Base-by-base conservation (phyloP, 2,329 filamentous ascomycete species). In the Fusarium siculi region DNA sequence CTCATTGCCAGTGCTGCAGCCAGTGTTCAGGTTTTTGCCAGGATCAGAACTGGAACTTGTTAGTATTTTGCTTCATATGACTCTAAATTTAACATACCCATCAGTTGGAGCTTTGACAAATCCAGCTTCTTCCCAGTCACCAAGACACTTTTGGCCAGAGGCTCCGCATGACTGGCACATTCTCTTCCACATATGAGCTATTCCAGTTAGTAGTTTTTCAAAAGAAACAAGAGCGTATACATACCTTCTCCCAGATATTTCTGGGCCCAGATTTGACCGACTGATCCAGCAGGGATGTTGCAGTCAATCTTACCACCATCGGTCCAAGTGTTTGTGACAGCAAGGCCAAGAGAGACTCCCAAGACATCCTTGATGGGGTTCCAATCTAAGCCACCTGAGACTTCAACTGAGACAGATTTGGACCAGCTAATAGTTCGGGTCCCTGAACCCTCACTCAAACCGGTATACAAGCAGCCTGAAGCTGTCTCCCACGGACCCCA, bases 51-150 rank as follows among this genome's bases (percentile, higher is more conserved):
- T 50, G 14, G 1, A 2, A 1, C 2, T 2, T 10, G 30, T 50
- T 34, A 50, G 28, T 2, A 0, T 18, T 7, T 1, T 12, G 3
- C 3, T 0, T 23, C 1, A 30, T 4, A 11, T 2, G 4, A 0
- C 1, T 0, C 0, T 4, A 25, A 2, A 0, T 3, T 36, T 9
- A 8, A 28, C 50, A 40, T 40, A 54, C 50, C 50, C 50, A 7
- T 54, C 50, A 4, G 50, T 54, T 14, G 50, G 50, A 28, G 50
- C 50, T n/a, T 39, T 40, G 50, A 54, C 50, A 7, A 40, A 54
- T 14, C 50, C 50, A n/a, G 34, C 34, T 15, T 54, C 50, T 16
- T 39, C 9, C 34, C 34, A 54, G 5, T 54, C 50, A 18, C 34
- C 34, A 18, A 54, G 50, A n/a, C 50, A 54, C 34, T 54, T 54